Evolutionary conservation across 2,329 filamentous ascomycete species (phyloP), one percentile per base, ranked within the genome.

Genomic region (Talaromyces sp.): DNA sequence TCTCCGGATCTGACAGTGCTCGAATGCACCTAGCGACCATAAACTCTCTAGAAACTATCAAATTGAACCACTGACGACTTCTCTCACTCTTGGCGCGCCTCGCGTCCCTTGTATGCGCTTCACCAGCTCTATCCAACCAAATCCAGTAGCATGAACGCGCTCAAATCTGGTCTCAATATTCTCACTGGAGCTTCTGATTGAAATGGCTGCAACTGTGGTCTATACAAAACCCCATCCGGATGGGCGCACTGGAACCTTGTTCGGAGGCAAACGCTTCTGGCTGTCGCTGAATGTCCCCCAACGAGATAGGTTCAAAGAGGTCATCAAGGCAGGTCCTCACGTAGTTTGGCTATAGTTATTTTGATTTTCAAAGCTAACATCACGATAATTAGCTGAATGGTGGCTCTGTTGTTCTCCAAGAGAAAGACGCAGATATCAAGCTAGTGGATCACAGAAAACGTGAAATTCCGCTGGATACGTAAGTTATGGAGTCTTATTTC

Each of bases 401-500:
- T 53, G 85, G 85, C 3, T 67, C 73, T 17, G 69, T 87, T 17
- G 80, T 84, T 6, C 66, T 72, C 17, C 66, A 80, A 46, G 85
- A 87, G 64, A 80, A 78, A 62, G 73, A 81, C 54, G 84, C 85
- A 51, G 83, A 87, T 65, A 77, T 85, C 64, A 74, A 79, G 57
- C 80, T 88, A 51, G 82, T 84, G 21, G 85, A 88, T 69, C 84
- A 87, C 67, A 65, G 75, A 43, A 80, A 74, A 63, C 79, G 76
- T 62, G 77, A 82, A 62, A 73, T 76, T 31, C 80, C 81, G 14
- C 69, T 78, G 1, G 80, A 81, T 50, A 80, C 80, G 73, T 80
- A 73, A 54, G 76, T 68, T 56, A 41, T 10, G 24, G 31, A 14
- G 19, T 29, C 26, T 2, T 41, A 14, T 50, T n/a, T 31, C 27